Base-by-base conservation (phyloP, 2,329 filamentous ascomycete species). In the Pseudopithomyces maydicus region DNA sequence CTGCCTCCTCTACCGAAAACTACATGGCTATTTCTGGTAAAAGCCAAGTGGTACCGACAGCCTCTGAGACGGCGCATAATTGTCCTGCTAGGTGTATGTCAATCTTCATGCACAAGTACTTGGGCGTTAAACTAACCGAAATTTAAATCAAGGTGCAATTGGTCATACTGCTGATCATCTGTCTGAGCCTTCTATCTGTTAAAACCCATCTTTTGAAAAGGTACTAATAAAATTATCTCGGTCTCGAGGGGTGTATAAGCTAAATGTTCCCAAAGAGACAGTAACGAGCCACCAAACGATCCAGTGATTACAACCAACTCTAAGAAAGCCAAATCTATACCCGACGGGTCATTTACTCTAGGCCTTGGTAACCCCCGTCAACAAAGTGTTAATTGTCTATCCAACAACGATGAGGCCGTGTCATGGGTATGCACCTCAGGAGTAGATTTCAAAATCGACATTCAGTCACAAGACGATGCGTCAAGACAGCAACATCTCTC, bases 351-450 rank as follows among this genome's bases (percentile, higher is more conserved):
- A 14, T 73, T 66, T 46, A 51, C 53, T 5, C 39, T 72, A 4
- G 55, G 57, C 3, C 56, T 72, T 2, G 55, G 57, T 17, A 39
- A 60, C 15, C 54, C 66, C 5, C 60, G 69, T 45, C 62, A 69
- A 33, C 64, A 72, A 22, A 69, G 59, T 39, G 71, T 66, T 12
- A 61, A 61, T 22, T 74, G 71, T 43, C 57, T 74, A 11, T 53
- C 65, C 20, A 62, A 45, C 20, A 64, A 47, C 7, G 68, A 70
- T 41, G 67, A 72, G 20, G 66, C 61, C 1, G 44, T 60, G 17
- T 59, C 69, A 32, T 74, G 70, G 70, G 55, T 63, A 22, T 72
- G 71, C 50, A 57, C 62, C 1, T 60, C 62, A 3, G 44, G 67
- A 8, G 58, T 54, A 29, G 49, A 29, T 1, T 52, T 72, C 8